phyloP scores from a whole-genome alignment of 148 eudicot genomes.

The Vaccinium darrowii region DNA sequence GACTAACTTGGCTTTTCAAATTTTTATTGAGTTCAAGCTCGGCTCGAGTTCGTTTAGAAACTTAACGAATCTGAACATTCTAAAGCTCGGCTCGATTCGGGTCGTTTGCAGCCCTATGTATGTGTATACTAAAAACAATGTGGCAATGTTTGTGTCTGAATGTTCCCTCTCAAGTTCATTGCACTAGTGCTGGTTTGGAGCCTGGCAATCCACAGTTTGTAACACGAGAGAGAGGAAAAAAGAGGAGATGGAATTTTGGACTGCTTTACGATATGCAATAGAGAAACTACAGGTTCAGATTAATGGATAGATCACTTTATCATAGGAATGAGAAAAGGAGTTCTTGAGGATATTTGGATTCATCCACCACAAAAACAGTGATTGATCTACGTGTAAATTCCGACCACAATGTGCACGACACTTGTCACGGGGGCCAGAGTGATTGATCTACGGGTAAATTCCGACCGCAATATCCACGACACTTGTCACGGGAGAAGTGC shows the following conservation, averaged over 20 bases:
- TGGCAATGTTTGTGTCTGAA: no score
- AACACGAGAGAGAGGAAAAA: no score
- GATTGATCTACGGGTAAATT: background rate
- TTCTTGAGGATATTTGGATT: constrained; percentile 8
- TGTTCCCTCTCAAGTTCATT: no score
- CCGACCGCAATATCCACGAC: constrained; percentile 5
- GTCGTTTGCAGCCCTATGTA: no score
- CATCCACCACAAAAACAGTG: background rate
- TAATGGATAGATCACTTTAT: background rate
- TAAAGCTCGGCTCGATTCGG: no score
- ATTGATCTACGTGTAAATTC: background rate
- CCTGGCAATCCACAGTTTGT: no score
- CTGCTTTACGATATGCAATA: background rate
- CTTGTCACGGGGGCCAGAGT: background rate
- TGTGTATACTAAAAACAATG: no score
- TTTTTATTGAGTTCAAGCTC: no score
- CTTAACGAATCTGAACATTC: no score
- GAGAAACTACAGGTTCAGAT: background rate
- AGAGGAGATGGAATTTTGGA: background rate
- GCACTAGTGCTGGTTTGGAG: no score
- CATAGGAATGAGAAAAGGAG: background rate
- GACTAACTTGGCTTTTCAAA: no score
- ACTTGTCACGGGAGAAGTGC: background rate
- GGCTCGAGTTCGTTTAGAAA: no score
- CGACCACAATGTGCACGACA: constrained; percentile 15